Base-by-base conservation (phyloP, 768 basidiomycete genomes). In the Erythrobasidium yunnanense region DNA sequence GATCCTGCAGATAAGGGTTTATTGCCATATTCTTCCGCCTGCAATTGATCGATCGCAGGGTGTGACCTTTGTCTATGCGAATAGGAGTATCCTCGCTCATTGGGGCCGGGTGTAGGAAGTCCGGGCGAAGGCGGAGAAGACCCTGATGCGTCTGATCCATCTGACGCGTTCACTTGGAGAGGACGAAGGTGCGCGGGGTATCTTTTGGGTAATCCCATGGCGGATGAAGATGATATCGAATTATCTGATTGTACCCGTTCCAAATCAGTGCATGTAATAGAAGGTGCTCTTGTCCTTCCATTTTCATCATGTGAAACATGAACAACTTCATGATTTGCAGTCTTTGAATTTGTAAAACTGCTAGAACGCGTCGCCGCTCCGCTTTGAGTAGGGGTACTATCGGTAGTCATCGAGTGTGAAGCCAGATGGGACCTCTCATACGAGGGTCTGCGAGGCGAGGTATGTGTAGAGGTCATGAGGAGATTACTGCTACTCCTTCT, bases 311-410 rank as follows among this genome's bases (percentile, higher is more conserved):
- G 22, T 7, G 57, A 23, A 25, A 45, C 15, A 60, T 45, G 57
- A 13, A 60, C 57, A 6, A 60, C 38, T 27, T 60, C 57, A 27
- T 60, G 57, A 22, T 23, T 55, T 33, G 33, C 23, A 32, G 20
- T 25, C n/a, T 7, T 5, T 32, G 57, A 23, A n/a, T 42, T 45
- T 11, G 45, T 45, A 25, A 60, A 60, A 45, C 57, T 60, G n/a
- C 30, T 34, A 17, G 57, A 60, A 13, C 57, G 30, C 23, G 57
- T 35, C 34, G 42, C 42, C 5, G 45, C 18, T 18, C 20, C 25
- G 23, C 38, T 47, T 46, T 60, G 57, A 38, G 57, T 60, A 3
- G 57, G 57, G n/a, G 57, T 60, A 27, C 35, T 60, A 20, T 60
- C 57, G 20, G 57, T 23, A 11, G 50, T 52, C 27, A 25, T 15